Conservation (phyloP, 108 stramenopile genomes). For the Cyclotella kingstonii region DNA sequence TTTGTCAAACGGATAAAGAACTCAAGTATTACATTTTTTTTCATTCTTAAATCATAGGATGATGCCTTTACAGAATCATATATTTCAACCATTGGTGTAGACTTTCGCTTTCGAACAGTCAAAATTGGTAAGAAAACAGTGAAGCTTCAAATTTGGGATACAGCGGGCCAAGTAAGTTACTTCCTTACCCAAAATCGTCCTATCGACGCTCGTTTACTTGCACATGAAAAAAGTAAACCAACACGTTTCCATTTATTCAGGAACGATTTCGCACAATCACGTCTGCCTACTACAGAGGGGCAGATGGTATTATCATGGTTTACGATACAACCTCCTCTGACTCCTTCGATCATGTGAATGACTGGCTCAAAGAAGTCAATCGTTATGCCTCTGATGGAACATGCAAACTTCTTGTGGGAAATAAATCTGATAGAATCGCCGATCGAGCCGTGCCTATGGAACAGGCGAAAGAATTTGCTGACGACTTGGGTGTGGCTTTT, state of each 20-base stretch:
- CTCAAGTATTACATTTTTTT: too few species aligned
- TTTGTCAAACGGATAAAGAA: too few species aligned
- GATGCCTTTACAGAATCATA: constrained; percentile 98
- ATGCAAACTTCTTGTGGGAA: constrained; percentile 94
- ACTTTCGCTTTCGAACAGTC: constrained; percentile 98
- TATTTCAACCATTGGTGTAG: constrained; percentile 99
- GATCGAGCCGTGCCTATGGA: constrained; percentile 90
- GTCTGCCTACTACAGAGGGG: constrained; percentile 95
- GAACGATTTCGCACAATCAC: constrained; percentile 98
- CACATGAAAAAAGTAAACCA: constrained; percentile 5
- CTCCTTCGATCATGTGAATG: constrained; percentile 96
- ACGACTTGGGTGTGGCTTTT: constrained; percentile 96
- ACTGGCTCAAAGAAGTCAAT: constrained; percentile 98
- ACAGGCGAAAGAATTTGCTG: constrained; percentile 93
- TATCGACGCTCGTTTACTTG: not conserved
- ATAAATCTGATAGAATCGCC: constrained; percentile 89
- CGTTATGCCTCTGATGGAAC: constrained; percentile 96
- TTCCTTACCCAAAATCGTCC: too few species aligned
- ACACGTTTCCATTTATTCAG: constrained; percentile 33
- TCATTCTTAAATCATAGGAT: constrained; percentile 61
- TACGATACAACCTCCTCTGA: constrained; percentile 95
- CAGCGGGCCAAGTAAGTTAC: constrained; percentile 76
- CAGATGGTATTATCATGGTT: constrained; percentile 96
- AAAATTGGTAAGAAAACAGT: constrained; percentile 92
- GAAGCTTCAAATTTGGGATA: constrained; percentile 89